Conservation (phyloP, 768 basidiomycete species). For the Suillus plorans region DNA sequence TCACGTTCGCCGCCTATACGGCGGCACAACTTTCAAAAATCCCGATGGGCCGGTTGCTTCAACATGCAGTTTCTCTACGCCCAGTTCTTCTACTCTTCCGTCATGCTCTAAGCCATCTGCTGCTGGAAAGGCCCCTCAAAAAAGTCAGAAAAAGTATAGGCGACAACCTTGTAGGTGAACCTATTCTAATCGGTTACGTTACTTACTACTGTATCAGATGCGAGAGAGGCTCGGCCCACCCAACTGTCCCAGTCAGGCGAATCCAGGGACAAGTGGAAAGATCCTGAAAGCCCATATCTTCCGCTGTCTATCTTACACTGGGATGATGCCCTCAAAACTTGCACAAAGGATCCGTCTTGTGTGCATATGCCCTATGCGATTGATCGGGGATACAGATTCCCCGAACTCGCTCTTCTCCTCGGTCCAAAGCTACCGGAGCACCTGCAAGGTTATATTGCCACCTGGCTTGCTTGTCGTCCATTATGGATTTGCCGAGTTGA, state of each 20-base stretch:
- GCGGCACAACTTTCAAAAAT: not conserved
- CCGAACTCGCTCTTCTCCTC: not conserved
- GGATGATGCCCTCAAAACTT: slow-evolving; percentile 2
- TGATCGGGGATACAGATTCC: slow-evolving; percentile 11
- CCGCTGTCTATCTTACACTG: not conserved
- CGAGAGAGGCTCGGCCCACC: not conserved
- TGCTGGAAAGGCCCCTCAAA: not conserved
- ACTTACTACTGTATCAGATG: not conserved
- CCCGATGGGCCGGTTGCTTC: not conserved
- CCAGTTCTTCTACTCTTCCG: not conserved
- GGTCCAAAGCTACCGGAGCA: not conserved
- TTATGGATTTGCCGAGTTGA: not conserved
- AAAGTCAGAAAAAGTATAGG: not conserved
- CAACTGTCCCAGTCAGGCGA: not conserved
- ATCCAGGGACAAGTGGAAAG: slow-evolving; percentile 6
- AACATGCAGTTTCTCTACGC: not conserved
- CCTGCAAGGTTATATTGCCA: not conserved
- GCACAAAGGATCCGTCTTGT: not conserved
- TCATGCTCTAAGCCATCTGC: not conserved
- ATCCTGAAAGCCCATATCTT: not conserved
- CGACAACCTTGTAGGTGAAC: not conserved
- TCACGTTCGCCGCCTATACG: not conserved
- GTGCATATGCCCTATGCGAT: not conserved
- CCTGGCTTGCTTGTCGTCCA: not conserved
- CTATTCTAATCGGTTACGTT: too few relatives aligned